phyloP scores from a whole-genome alignment of 352 stramenopile genomes.

The Phytopythium oedochilum region DNA sequence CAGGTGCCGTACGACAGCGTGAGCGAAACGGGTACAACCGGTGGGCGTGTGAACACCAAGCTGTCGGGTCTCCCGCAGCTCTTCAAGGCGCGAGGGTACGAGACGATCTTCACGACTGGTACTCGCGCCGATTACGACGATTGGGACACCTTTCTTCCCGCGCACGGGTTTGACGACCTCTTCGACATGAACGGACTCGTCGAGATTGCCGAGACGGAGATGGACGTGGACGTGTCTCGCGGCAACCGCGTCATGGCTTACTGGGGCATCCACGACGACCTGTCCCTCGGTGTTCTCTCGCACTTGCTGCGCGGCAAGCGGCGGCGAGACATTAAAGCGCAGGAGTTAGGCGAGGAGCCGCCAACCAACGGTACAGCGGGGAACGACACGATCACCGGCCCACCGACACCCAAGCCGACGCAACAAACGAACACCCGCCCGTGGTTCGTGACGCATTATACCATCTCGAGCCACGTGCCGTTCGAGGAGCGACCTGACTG shows the following conservation, averaged over 20 bases:
- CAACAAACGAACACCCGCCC: constrained; percentile 13
- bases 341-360: constrained; percentile 2
- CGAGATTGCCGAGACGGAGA: constrained; percentile 40
- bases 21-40: constrained; percentile 42
- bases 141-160: constrained; percentile 52
- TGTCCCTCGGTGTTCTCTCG: constrained; percentile 52
- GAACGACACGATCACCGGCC: constrained; percentile 9
- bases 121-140: constrained; percentile 52
- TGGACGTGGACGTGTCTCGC: constrained; percentile 39
- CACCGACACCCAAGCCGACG: constrained; percentile 3
- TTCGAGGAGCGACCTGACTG: constrained; percentile 60
- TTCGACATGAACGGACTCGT: constrained; percentile 31
- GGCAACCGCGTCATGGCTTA: constrained; percentile 57
- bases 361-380: constrained; percentile 7
- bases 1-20: constrained; percentile 61
- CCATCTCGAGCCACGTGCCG: constrained; percentile 66
- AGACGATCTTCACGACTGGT: constrained; percentile 58
- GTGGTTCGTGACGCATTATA: constrained; percentile 66
- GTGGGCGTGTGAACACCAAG: constrained; percentile 21
- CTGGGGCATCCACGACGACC: constrained; percentile 69
- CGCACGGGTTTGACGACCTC: constrained; percentile 54
- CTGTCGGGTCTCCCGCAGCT: constrained; percentile 54
- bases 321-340: constrained; percentile 16
- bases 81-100: constrained; percentile 51
- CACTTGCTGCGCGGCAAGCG: constrained; percentile 28